Evolutionary conservation across 441 rosid genomes (phyloP).

Genomic region (Populus hybrid): DNA sequence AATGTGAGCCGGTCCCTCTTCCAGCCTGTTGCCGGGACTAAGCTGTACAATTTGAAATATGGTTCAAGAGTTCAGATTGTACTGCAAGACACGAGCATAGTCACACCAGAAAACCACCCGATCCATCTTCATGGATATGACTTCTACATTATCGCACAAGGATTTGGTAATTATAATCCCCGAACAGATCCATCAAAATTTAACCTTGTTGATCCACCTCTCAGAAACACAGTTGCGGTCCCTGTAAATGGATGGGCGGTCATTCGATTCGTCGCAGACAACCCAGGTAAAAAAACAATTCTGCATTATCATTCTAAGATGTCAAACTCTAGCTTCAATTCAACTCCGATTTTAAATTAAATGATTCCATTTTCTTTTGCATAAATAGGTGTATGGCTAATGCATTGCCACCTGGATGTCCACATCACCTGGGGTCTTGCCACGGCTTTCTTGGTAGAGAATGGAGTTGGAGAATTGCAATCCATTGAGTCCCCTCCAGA

Average conservation of each 20-base stretch:
- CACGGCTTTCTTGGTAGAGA: constrained; percentile 71
- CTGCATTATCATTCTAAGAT: neutral
- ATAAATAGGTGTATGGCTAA: constrained; percentile 35
- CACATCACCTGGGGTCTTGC: constrained; percentile 83
- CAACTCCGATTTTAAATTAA: neutral
- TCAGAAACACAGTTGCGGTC: constrained; percentile 72
- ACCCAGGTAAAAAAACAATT: constrained; percentile 55
- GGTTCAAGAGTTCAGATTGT: no score
- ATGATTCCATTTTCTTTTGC: neutral
- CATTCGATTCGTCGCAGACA: constrained; percentile 79
- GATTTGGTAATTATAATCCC: no score
- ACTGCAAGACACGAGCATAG: no score
- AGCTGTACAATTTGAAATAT: no score
- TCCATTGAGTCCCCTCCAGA: constrained; percentile 59
- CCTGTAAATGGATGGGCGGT: constrained; percentile 85
- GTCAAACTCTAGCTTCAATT: neutral
- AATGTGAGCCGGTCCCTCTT: no score
- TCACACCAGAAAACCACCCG: no score
- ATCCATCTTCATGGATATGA: no score
- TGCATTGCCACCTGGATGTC: constrained; percentile 67
- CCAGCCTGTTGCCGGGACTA: no score
- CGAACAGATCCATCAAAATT: constrained; percentile 52
- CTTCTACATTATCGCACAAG: no score
- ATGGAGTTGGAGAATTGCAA: constrained; percentile 59
- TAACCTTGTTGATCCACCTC: constrained; percentile 82